Evolutionary conservation across 2,329 filamentous ascomycete species (phyloP), one percentile per base, ranked within the genome.

Genomic region (Pseudopyricularia javanii): DNA sequence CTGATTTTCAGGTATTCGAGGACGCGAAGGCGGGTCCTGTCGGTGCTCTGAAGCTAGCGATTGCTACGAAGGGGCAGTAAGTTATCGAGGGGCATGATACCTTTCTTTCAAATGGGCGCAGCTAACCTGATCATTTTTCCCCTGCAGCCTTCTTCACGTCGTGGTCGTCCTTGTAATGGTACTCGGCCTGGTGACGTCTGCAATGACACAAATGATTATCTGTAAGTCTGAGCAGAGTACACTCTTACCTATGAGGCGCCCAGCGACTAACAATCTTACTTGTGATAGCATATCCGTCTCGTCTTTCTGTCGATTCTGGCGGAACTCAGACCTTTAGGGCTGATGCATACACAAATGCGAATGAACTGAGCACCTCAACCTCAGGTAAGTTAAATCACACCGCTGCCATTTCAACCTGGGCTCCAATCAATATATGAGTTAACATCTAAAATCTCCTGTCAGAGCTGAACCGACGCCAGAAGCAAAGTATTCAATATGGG

Each of bases 1-100:
- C 54, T 14, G 63, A 65, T 51, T 64, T 63, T n/a, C 48, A 58
- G 40, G 55, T 54, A 4, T 64, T 64, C 47, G 63, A 66, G 34
- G 55, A 61, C 34, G 63, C 62, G 7, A 59, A 51, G 40, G 57
- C 62, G 0, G 50, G 50, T 26, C 50, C 50, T 5, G 7, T 43
- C 14, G 50, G 50, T 20, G 35, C 15, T 17, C 15, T 52, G 2
- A 43, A 32, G 37, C 37, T 52, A 7, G 7, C 30, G 26, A 45
- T 51, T 32, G 35, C 37, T 9, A 51, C 49, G 24, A 52, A 52
- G 26, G 50, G 50, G 24, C 50, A 37, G 50, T 52, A 30, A 52
- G 50, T 52, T 7, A 24, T 22, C 15, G 20, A 20, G 22, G 4
- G 7, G 2, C 45, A 24, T n/a, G 15, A 4, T 15, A 12, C 7